These are phyloP conservation scores for Neospermospora avenae DNA, from an alignment of 2,329 filamentous ascomycete genomes.

Conservation along the genomic window DNA sequence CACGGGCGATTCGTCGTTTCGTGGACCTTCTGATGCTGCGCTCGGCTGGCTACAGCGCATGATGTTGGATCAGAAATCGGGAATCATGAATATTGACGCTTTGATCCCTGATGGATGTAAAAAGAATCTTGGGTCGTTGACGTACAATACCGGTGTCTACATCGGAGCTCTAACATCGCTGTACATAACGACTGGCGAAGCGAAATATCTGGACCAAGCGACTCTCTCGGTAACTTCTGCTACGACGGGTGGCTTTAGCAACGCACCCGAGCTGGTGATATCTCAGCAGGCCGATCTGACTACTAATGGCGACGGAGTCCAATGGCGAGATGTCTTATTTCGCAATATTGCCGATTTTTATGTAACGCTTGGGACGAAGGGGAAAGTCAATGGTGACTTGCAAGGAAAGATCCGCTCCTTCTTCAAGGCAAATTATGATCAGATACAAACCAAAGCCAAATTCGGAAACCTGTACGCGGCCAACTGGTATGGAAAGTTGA, in stretches of 20 bases:
- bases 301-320: neutral
- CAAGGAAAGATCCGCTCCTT: conserved; percentile 4
- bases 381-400: neutral
- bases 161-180: conserved; percentile 16
- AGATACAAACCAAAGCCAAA: conserved; percentile 15
- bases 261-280: conserved; percentile 7
- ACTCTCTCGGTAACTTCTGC: conserved; percentile 1
- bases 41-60: conserved; percentile 13
- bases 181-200: conserved; percentile 12
- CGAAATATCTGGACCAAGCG: conserved; percentile 10
- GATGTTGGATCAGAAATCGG: conserved; percentile 12
- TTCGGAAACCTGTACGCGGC: conserved; percentile 12
- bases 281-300: conserved; percentile 5
- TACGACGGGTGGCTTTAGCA: conserved; percentile 2
- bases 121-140: conserved; percentile 7
- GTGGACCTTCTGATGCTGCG: conserved; percentile 3
- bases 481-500: conserved; percentile 12
- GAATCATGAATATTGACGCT: conserved; percentile 12
- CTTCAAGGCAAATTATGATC: conserved; percentile 15
- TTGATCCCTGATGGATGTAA: conserved; percentile 5
- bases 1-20: conserved; percentile 9
- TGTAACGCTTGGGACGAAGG: neutral
- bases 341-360: conserved; percentile 14
- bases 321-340: conserved; percentile 15
- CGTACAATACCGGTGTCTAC: conserved; percentile 22